Evolutionary conservation across 352 stramenopile species (phyloP).

Genomic region (Pythium volutum): DNA sequence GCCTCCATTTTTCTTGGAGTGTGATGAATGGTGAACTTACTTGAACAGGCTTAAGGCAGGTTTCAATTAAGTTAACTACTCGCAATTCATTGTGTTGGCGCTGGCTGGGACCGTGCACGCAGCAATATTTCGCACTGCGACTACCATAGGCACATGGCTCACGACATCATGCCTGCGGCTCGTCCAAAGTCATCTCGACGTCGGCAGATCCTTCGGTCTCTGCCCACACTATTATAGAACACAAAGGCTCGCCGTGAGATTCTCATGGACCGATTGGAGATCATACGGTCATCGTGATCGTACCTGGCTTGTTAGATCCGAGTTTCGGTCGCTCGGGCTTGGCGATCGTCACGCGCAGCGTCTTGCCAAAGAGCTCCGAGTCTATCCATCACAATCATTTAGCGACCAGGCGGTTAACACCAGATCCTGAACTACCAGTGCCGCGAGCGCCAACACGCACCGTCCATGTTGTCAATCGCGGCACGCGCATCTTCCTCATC

Average conservation of each 20-base stretch:
- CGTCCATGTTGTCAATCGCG: constrained; percentile 96
- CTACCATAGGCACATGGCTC: neutral
- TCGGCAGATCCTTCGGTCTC: constrained; percentile 33
- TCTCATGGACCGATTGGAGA: neutral
- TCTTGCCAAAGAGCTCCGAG: constrained; percentile 90
- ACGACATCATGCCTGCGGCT: constrained; percentile 7
- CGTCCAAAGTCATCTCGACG: constrained; percentile 16
- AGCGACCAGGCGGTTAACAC: neutral
- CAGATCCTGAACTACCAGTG: no score
- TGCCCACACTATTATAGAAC: constrained; percentile 49
- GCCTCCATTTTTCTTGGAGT: neutral
- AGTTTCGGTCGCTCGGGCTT: constrained; percentile 81
- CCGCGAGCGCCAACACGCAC: constrained; percentile 27
- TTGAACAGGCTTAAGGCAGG: neutral
- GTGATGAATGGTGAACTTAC: neutral
- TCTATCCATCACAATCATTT: constrained; percentile 34
- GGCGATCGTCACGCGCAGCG: constrained; percentile 90
- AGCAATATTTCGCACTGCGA: neutral
- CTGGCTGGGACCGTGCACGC: neutral
- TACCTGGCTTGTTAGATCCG: constrained; percentile 74
- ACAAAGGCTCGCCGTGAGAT: constrained; percentile 1
- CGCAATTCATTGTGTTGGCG: neutral
- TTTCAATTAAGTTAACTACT: constrained; percentile 29
- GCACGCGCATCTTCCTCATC: constrained; percentile 84
- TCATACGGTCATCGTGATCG: neutral